These are phyloP conservation scores for Alloteropsis semialata DNA, from an alignment of 176 grass and related monocot species.

Conservation along the genomic window DNA sequence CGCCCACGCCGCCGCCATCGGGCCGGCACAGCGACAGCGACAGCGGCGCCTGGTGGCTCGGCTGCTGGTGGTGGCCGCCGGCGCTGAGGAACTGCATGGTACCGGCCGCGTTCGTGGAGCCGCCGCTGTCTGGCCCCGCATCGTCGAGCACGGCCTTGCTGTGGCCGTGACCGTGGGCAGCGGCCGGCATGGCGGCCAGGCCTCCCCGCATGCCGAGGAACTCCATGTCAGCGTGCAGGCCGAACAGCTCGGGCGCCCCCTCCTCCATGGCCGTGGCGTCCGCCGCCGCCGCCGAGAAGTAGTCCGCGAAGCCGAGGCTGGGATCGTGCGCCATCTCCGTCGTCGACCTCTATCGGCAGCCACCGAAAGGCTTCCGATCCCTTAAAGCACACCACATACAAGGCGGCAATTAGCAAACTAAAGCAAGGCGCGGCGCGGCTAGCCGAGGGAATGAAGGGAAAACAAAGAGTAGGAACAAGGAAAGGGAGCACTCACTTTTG, in stretches of 20 bases:
- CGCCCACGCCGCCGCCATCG: not conserved
- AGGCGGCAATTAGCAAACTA: not conserved
- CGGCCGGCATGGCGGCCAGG: conserved; percentile 29
- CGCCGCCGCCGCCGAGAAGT: conserved; percentile 40
- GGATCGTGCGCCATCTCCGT: conserved; percentile 64
- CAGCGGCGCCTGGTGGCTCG: conserved; percentile 37
- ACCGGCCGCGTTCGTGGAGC: not conserved
- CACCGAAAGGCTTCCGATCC: not conserved
- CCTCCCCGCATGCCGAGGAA: conserved; percentile 54
- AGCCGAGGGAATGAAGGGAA: not conserved
- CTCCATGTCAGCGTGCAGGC: conserved; percentile 65
- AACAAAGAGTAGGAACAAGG: not conserved
- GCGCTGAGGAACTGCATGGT: conserved; percentile 44
- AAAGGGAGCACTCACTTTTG: conserved; percentile 35
- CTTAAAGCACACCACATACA: not conserved
- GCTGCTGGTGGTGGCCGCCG: conserved; percentile 32
- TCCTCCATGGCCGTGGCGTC: conserved; percentile 51
- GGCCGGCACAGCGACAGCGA: conserved; percentile 47
- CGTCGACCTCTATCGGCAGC: not conserved
- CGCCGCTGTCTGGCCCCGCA: not conserved
- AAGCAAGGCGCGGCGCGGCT: too few species aligned
- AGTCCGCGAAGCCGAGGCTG: conserved; percentile 54
- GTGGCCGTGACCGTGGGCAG: conserved; percentile 1
- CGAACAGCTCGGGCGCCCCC: conserved; percentile 55
- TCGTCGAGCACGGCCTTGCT: conserved; percentile 34